Base-by-base conservation (phyloP, 306 rosid genomes). In the Lathyrus sativus region DNA sequence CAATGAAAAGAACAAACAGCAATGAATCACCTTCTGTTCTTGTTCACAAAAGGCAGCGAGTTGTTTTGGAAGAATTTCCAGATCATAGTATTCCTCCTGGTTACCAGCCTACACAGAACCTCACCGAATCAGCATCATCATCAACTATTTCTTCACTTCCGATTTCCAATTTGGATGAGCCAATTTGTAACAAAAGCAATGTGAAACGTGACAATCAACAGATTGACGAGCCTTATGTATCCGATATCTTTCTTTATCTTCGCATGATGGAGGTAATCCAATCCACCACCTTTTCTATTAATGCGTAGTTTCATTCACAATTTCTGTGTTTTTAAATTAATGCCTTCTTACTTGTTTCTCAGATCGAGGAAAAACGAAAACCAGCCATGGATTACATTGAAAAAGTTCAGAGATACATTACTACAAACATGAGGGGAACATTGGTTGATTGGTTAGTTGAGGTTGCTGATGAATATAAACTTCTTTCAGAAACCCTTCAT, bases 391-490 rank as follows among this genome's bases (percentile, higher is more conserved):
- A 81, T 28, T 92, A 86, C 58, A 26, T 89, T 0, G 88, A 76
- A 24, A 80, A 37, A 35, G 73, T 87, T 85, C 98, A 89, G 85
- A 74, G 7, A 4, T 85, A 80, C 17, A 29, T 92, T 24, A 83
- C 83, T 10, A 39, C 84, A 2, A 78, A 81, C 66, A 89, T 83
- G 96, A 84, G 98, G 61, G 92, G 84, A 6, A 67, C 80, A 11
- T 68, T 92, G 73, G 38, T 33, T 33, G 9, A 33, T 33, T 33
- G 38, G 38, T 33, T 33, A 33, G 38, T 33, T 33, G 8, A 89
- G 10, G 96, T 92, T 71, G 96, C 96, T 0, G 95, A 87, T 43
- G 92, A 87, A 37, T 87, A 87, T 57, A 81, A 88, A 63, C 96
- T 92, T 22, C 83, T 82, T 17, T 13, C 98, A 0, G 98, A 89